Evolutionary conservation across 129 eudicot genomes (phyloP).

Genomic region (Flaveria bidentis): DNA sequence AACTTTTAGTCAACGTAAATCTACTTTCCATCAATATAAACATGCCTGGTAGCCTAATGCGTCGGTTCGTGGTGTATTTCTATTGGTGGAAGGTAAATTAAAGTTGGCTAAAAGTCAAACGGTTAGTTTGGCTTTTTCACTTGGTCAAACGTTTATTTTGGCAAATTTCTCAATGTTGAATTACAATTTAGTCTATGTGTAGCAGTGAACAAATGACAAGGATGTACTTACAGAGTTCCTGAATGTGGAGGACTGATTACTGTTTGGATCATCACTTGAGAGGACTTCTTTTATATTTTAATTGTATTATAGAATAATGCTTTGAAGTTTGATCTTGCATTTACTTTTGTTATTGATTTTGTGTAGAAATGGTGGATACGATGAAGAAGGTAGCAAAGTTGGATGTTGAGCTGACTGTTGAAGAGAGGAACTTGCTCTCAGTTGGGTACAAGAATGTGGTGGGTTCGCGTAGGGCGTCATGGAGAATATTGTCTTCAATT

Average conservation of each 20-base stretch:
- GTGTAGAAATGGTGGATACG: slow-evolving; percentile 85
- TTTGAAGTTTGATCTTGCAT: slow-evolving; percentile 10
- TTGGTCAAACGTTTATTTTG: too few relatives aligned
- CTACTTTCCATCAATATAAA: too few relatives aligned
- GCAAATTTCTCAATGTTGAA: neutral
- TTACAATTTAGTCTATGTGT: neutral
- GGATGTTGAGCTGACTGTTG: slow-evolving; percentile 79
- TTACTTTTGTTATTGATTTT: neutral
- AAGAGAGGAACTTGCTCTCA: slow-evolving; percentile 86
- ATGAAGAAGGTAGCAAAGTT: slow-evolving; percentile 83
- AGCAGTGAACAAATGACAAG: too few relatives aligned
- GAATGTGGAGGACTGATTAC: neutral
- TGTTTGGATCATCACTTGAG: slow-evolving; percentile 17
- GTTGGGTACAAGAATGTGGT: slow-evolving; percentile 93
- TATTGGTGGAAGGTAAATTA: too few relatives aligned
- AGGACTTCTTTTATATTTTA: neutral
- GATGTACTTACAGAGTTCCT: neutral
- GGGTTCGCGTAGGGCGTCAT: slow-evolving; percentile 85
- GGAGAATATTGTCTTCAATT: slow-evolving; percentile 89
- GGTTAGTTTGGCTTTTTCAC: too few relatives aligned
- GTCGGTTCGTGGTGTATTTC: too few relatives aligned
- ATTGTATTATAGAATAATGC: neutral
- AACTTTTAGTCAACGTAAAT: too few relatives aligned
- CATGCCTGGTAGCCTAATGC: too few relatives aligned
- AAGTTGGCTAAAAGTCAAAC: too few relatives aligned